Evolutionary conservation across 2,329 filamentous ascomycete species (phyloP), one percentile per base, ranked within the genome.

Genomic region (Curvularia verruculosa): DNA sequence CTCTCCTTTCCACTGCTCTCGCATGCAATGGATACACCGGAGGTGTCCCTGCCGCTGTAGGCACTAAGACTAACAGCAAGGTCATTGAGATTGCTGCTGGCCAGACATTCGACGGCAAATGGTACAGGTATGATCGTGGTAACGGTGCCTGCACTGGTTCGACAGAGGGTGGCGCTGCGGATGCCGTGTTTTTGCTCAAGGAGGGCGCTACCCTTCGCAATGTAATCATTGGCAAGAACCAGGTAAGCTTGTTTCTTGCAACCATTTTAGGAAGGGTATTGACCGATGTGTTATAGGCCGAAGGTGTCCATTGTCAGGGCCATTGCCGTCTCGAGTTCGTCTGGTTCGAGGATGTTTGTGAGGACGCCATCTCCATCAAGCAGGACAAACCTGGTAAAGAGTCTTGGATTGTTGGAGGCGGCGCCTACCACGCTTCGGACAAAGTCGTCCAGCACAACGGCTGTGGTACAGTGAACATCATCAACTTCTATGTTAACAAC

Each of bases 151-250:
- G 68, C 61, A 55, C 41, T 40, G 61, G 56, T n/a, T 57, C 67
- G 37, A 26, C 54, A 6, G 66, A 70, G 49, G 68, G 67, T 13
- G 63, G 67, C 55, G 31, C 48, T 41, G 24, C 53, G 7, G 53
- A 56, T 18, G 53, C 53, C 13, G 53, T 84, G 63, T 84, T 84
- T 75, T 75, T 82, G 53, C 75, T 84, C 37, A 75, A 79, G 59
- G 70, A 76, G 21, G 82, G 82, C 21, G 82, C 79, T 15, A 81
- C 79, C 13, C 73, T 84, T 36, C 78, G 76, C 56, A 84, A 84
- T 61, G 81, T 81, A 64, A 83, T 84, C 69, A 83, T 84, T 50
- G 81, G 82, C 18, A 75, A 77, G 46, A 78, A 79, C 55, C 79
- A 83, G 41, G 53, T 56, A 46, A 31, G 40, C 26, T 9, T 40